phyloP scores from a whole-genome alignment of 306 rosid species.

The Begonia peltatifolia region DNA sequence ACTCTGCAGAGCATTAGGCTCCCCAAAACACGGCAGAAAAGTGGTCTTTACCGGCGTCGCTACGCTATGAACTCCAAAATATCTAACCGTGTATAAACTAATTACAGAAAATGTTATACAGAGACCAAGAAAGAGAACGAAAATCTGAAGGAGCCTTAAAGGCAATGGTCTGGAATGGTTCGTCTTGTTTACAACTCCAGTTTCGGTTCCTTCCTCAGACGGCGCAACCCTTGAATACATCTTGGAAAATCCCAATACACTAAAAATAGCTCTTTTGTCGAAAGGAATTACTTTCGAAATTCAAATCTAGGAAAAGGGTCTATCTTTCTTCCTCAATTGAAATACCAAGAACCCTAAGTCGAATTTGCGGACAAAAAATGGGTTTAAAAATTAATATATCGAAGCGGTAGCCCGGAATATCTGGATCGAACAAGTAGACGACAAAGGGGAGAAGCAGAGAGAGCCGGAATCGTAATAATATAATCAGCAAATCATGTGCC shows the following conservation, averaged over 20 bases:
- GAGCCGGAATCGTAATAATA: not conserved
- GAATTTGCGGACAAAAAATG: not conserved
- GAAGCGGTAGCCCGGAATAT: not conserved
- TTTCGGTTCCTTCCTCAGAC: conserved; percentile 69
- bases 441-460: not conserved
- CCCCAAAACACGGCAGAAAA: conserved; percentile 58
- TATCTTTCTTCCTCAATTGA: not conserved
- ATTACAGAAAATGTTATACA: conserved; percentile 51
- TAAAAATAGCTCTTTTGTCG: too few species aligned
- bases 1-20: conserved; percentile 31
- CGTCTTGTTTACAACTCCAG: conserved; percentile 18
- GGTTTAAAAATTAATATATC: too few species aligned
- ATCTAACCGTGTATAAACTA: conserved; percentile 56
- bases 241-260: conserved; percentile 12
- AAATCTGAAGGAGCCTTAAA: conserved; percentile 33
- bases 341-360: not conserved
- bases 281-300: not conserved
- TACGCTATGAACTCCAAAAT: conserved; percentile 46
- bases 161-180: conserved; percentile 53
- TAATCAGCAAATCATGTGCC: not conserved
- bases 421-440: not conserved
- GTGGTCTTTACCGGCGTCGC: conserved; percentile 30
- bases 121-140: conserved; percentile 46
- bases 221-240: conserved; percentile 66
- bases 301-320: not conserved